Percentiles rank a stretch among this genome's conserved stretches.
Conservation (phyloP, 2,329 filamentous ascomycete species). For the Ophiocordyceps australis region DNA sequence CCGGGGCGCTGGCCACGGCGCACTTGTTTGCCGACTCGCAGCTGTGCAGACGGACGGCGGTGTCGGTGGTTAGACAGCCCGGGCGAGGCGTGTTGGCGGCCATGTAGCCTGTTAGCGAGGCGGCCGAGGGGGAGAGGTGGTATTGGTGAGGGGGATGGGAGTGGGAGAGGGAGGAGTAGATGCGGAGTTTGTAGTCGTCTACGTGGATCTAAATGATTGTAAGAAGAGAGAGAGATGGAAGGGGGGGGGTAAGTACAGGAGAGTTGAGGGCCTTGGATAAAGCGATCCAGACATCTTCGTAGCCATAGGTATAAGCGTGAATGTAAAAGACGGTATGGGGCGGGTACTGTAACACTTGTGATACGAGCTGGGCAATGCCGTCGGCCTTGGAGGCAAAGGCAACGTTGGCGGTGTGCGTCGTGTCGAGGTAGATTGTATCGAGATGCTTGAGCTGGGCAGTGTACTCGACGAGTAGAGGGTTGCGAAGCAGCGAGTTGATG, state of each 20-base stretch:
- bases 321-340: conserved; percentile 65
- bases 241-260: conserved; percentile 21
- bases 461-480: conserved; percentile 61
- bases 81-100: conserved; percentile 52
- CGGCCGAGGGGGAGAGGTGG: conserved; percentile 36
- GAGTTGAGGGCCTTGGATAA: conserved; percentile 52
- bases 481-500: conserved; percentile 53
- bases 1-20: conserved; percentile 20
- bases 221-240: background rate
- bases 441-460: conserved; percentile 45
- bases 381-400: conserved; percentile 47
- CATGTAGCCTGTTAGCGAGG: conserved; percentile 53
- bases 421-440: conserved; percentile 79
- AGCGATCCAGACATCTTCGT: conserved; percentile 83
- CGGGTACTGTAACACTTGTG: conserved; percentile 50
- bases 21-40: conserved; percentile 62
- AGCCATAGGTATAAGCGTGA: conserved; percentile 75
- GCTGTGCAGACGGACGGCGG: conserved; percentile 56
- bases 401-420: conserved; percentile 42
- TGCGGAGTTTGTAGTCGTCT: conserved; percentile 57
- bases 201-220: conserved; percentile 48
- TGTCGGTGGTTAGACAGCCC: conserved; percentile 53
- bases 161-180: conserved; percentile 48
- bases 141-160: conserved; percentile 18
- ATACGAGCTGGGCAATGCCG: conserved; percentile 55